Percentiles rank a stretch among this genome's conserved stretches.
These are phyloP conservation scores for Paspalum notatum DNA, from an alignment of 176 grass and related monocot genomes.

Conservation along the genomic window DNA sequence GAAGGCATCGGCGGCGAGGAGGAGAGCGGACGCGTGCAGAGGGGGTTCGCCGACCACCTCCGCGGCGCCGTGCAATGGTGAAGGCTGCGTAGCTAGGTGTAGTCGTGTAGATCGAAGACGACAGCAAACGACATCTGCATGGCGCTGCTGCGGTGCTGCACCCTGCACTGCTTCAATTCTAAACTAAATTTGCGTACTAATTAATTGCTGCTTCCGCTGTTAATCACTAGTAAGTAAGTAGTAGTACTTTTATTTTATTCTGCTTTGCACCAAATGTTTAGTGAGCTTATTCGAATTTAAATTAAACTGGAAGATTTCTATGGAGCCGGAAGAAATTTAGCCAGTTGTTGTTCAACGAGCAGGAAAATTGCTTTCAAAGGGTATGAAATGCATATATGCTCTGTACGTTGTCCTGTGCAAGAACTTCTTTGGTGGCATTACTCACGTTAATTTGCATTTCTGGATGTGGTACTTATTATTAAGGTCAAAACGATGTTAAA, in stretches of 20 bases:
- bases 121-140: neutral
- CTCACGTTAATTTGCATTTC: too few relatives aligned
- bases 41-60: constrained; percentile 44
- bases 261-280: neutral
- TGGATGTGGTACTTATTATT: too few relatives aligned
- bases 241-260: too few relatives aligned
- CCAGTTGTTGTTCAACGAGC: neutral
- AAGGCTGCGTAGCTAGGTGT: neutral
- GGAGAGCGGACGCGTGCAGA: constrained; percentile 38
- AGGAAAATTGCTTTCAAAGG: neutral
- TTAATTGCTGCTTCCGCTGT: neutral
- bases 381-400: neutral
- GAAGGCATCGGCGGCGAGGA: constrained; percentile 34
- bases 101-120: neutral
- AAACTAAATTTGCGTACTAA: neutral
- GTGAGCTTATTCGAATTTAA: neutral
- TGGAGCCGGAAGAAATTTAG: too few relatives aligned
- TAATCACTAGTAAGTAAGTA: neutral
- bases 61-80: constrained; percentile 54
- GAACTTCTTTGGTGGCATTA: too few relatives aligned
- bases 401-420: too few relatives aligned
- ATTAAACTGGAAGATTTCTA: neutral
- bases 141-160: neutral
- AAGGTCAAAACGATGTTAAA: too few relatives aligned
- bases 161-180: neutral